A percentile compares a stretch with the other conserved stretches of the same genome.
Conservation (phyloP, 2,329 filamentous ascomycete genomes). For the Epichloe festucae region DNA sequence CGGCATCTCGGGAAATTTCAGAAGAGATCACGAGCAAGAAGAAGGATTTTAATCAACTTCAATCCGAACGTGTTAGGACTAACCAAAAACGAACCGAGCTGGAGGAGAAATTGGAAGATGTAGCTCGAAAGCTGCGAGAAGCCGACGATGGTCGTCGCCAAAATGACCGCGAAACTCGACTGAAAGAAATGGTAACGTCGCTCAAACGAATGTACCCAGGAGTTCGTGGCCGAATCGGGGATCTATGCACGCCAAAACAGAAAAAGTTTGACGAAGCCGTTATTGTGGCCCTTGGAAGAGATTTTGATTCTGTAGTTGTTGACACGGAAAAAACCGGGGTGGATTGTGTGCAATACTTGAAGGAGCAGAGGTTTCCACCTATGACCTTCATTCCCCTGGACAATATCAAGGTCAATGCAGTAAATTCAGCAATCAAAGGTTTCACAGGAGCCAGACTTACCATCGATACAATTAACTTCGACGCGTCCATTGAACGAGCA, state of each 20-base stretch:
- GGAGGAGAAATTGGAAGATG: conserved; percentile 79
- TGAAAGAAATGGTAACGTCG: conserved; percentile 72
- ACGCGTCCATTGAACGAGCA: conserved; percentile 73
- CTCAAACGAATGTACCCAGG: conserved; percentile 86
- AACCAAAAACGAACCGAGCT: conserved; percentile 76
- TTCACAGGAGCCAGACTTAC: conserved; percentile 76
- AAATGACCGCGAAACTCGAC: conserved; percentile 64
- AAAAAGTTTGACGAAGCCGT: conserved; percentile 94
- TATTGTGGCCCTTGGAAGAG: conserved; percentile 77
- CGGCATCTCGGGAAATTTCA: conserved; percentile 52
- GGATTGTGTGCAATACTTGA: conserved; percentile 88
- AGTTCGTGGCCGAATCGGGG: conserved; percentile 78
- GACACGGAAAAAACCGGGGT: conserved; percentile 90
- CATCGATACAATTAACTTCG: conserved; percentile 93
- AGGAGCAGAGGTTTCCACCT: conserved; percentile 73
- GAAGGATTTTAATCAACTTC: conserved; percentile 74
- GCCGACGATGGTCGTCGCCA: conserved; percentile 78
- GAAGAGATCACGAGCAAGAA: conserved; percentile 78
- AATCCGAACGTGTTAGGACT: conserved; percentile 69
- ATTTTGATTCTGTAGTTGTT: conserved; percentile 90
- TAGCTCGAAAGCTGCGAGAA: conserved; percentile 67
- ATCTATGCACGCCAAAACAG: conserved; percentile 90
- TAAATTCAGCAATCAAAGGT: conserved; percentile 83
- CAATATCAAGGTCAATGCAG: conserved; percentile 88
- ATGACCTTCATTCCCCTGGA: conserved; percentile 92